Base-by-base conservation (phyloP, 129 eudicot genomes). In the Cynara cardunculus region DNA sequence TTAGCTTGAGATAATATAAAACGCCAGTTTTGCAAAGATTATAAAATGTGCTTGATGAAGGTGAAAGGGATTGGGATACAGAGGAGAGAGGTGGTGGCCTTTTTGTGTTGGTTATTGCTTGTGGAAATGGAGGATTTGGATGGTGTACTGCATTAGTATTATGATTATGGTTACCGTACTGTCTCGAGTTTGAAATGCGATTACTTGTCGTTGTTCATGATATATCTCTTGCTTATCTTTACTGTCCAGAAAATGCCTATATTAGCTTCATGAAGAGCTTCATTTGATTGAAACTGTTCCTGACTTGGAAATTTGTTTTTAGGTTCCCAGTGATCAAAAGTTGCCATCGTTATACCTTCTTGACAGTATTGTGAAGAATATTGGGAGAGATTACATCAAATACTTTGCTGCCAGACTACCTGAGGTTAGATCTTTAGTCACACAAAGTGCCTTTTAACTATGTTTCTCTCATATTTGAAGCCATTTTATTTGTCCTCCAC, bases 331-430 rank as follows among this genome's bases (percentile, higher is more conserved):
- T 22, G 99, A 96, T 59, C 99, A 92, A 75, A 96, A 96, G 87
- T 87, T 96, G 89, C 98, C 98, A 24, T 96, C 99, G 27, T 86
- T 96, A 30, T 96, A 96, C 81, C 92, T 96, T 37, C 85, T 96
- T 44, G 99, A 96, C 88, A 96, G 98, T 86, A 96, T 96, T 79
- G 98, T 96, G 94, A 96, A 96, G 89, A 96, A 96, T 85, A 92
- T 92, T 77, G 99, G 99, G 61, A 85, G 95, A 71, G 97, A 92
- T 77, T 96, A 92, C 86, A 96, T 96, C 78, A 91, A 88, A 84
- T 85, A 87, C 84, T 96, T 96, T 46, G 89, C 99, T 65, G 68
- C 92, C 64, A 92, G 81, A 81, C 86, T 96, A 32, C 98, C 98
- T 5, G 99, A 96, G 99, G 99, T 96, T 84, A 89, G 97, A 83